A percentile compares a stretch with the other conserved stretches of the same genome.
phyloP scores from a whole-genome alignment of 352 stramenopile species.

The Globisporangium uncinulatum region DNA sequence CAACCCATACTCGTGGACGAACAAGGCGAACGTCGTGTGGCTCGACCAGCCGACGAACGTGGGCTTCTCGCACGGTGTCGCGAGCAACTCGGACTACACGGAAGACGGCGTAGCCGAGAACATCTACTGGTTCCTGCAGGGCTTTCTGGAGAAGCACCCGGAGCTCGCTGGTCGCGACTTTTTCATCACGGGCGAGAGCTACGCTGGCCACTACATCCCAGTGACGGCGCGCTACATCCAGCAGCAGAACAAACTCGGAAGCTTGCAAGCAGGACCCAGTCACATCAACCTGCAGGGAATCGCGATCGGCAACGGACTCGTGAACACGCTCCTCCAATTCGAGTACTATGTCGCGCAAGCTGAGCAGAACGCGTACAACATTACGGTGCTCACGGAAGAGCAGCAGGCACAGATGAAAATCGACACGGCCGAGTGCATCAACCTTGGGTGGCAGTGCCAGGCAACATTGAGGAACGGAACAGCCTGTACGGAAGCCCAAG shows the following conservation, averaged over 20 bases:
- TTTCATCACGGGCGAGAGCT: slow-evolving; percentile 80
- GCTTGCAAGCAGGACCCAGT: slow-evolving; percentile 58
- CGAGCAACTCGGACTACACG: slow-evolving; percentile 47
- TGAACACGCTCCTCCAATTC: slow-evolving; percentile 22
- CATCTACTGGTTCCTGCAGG: slow-evolving; percentile 73
- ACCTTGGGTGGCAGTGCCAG: slow-evolving; percentile 13
- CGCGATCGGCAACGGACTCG: too few species aligned
- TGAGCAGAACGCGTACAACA: slow-evolving; percentile 56
- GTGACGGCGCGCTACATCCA: too few species aligned
- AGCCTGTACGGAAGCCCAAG: slow-evolving; percentile 38
- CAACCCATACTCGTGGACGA: slow-evolving; percentile 66
- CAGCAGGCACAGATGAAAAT: slow-evolving; percentile 35
- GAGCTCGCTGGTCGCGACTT: slow-evolving; percentile 64
- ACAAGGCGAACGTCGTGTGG: too few species aligned
- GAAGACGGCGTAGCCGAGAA: slow-evolving; percentile 37
- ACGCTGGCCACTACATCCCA: slow-evolving; percentile 87
- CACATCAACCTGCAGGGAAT: slow-evolving; percentile 62
- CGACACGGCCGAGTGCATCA: slow-evolving; percentile 16
- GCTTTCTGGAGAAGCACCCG: slow-evolving; percentile 49
- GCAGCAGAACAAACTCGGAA: too few species aligned
- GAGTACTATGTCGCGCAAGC: slow-evolving; percentile 36
- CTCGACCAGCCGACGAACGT: too few species aligned
- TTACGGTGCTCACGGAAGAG: slow-evolving; percentile 31
- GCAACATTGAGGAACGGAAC: slow-evolving; percentile 12
- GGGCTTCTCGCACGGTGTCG: slow-evolving; percentile 51